These are phyloP conservation scores for Helianthus tuberosus DNA, from an alignment of 129 eudicot species.

Conservation along the genomic window DNA sequence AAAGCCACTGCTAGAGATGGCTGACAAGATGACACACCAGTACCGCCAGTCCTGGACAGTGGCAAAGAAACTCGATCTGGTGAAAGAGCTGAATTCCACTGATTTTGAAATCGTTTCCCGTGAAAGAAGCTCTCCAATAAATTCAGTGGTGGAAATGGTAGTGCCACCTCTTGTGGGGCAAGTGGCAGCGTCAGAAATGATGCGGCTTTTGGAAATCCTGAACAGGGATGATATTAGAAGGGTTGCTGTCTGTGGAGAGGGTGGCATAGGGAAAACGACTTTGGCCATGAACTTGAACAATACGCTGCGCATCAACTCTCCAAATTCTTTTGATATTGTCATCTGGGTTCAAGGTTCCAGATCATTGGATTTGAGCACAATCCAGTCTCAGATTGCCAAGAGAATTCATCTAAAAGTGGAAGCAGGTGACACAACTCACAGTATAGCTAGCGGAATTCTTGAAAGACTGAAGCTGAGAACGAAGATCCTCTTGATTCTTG, in stretches of 20 bases:
- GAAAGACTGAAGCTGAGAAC: conserved; percentile 21
- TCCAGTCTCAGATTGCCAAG: conserved; percentile 32
- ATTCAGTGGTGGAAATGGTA: conserved; percentile 26
- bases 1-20: conserved; percentile 11
- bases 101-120: background rate
- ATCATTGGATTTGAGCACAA: conserved; percentile 1
- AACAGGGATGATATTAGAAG: background rate
- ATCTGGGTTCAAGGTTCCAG: conserved; percentile 39
- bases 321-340: conserved; percentile 21
- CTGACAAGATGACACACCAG: background rate
- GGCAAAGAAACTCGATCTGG: conserved; percentile 10
- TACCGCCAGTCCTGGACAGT: conserved; percentile 5
- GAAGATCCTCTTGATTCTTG: conserved; percentile 33
- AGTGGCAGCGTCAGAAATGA: conserved; percentile 3
- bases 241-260: conserved; percentile 32
- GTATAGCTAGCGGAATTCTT: conserved; percentile 19
- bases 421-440: conserved; percentile 21
- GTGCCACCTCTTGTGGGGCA: conserved; percentile 18
- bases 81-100: conserved; percentile 10
- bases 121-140: conserved; percentile 15
- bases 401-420: conserved; percentile 23
- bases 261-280: conserved; percentile 41
- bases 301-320: background rate
- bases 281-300: conserved; percentile 33
- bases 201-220: conserved; percentile 17